Percentiles rank a stretch among this genome's conserved stretches.
phyloP scores from a whole-genome alignment of 106 monocot species.

The Agapanthus africanus region DNA sequence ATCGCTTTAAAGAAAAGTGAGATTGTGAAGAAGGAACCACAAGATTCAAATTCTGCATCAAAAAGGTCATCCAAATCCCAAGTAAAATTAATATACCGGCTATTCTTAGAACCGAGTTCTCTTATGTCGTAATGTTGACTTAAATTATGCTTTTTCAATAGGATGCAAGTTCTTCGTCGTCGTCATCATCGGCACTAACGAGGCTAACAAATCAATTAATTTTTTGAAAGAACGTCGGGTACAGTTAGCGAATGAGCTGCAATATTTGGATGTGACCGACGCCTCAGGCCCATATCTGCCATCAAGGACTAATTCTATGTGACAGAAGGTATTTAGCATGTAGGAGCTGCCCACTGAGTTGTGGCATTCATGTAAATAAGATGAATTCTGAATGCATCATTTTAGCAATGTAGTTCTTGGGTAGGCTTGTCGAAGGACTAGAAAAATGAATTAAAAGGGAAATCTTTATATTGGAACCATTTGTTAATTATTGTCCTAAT shows the following conservation, averaged over 20 bases:
- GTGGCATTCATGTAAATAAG: neutral
- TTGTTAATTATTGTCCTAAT: neutral
- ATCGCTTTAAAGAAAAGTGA: slow-evolving; percentile 21
- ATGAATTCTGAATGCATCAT: neutral
- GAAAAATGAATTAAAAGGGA: neutral
- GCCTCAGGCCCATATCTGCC: too few species aligned
- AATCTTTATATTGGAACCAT: neutral
- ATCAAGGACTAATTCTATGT: too few species aligned
- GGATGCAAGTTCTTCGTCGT: too few species aligned
- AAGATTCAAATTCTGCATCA: too few species aligned
- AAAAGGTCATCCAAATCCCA: neutral
- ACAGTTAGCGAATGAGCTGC: slow-evolving; percentile 59
- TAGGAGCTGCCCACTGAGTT: neutral
- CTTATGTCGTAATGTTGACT: too few species aligned
- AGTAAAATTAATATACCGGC: neutral
- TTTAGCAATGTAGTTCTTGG: neutral
- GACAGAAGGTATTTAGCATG: too few species aligned
- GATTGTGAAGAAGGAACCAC: slow-evolving; percentile 26
- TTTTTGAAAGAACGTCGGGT: slow-evolving; percentile 72
- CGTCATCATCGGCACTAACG: slow-evolving; percentile 27
- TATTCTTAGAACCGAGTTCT: neutral
- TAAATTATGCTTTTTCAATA: too few species aligned
- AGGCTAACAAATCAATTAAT: slow-evolving; percentile 67
- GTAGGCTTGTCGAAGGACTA: neutral
- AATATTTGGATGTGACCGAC: slow-evolving; percentile 24